A percentile compares a stretch with the other conserved stretches of the same genome.
Evolutionary conservation across 371 early-diverging fungal genomes (phyloP).

Genomic region (Mucor racemosus): DNA sequence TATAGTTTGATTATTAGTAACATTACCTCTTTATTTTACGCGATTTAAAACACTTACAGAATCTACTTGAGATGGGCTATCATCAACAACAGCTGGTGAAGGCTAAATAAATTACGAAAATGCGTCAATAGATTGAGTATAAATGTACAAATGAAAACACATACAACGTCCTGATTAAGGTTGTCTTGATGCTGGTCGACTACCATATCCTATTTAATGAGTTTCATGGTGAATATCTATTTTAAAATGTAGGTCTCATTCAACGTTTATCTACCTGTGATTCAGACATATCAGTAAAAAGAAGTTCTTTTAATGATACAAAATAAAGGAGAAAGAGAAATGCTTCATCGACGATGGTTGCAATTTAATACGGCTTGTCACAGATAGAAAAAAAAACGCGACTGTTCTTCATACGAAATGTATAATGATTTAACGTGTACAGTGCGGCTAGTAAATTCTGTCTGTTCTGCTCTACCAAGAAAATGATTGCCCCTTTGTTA

Average conservation of each 20-base stretch:
- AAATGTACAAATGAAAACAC: not conserved
- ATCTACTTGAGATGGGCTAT: constrained; percentile 22
- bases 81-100: constrained; percentile 20
- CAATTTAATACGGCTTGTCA: constrained; percentile 12
- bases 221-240: too few species aligned
- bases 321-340: not conserved
- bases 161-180: constrained; percentile 21
- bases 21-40: not conserved
- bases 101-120: not conserved
- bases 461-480: too few species aligned
- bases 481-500: too few species aligned
- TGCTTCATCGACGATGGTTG: not conserved
- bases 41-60: constrained; percentile 17
- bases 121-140: not conserved
- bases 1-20: not conserved
- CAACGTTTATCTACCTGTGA: constrained; percentile 1
- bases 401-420: constrained; percentile 11
- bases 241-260: too few species aligned
- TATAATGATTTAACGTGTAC: not conserved
- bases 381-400: constrained; percentile 14
- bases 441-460: too few species aligned
- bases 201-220: constrained; percentile 17
- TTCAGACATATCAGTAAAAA: constrained; percentile 10
- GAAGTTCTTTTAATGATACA: not conserved
- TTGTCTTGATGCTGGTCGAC: constrained; percentile 17